phyloP scores from a whole-genome alignment of 2,329 filamentous ascomycete genomes.

The Monosporascus cannonballus region DNA sequence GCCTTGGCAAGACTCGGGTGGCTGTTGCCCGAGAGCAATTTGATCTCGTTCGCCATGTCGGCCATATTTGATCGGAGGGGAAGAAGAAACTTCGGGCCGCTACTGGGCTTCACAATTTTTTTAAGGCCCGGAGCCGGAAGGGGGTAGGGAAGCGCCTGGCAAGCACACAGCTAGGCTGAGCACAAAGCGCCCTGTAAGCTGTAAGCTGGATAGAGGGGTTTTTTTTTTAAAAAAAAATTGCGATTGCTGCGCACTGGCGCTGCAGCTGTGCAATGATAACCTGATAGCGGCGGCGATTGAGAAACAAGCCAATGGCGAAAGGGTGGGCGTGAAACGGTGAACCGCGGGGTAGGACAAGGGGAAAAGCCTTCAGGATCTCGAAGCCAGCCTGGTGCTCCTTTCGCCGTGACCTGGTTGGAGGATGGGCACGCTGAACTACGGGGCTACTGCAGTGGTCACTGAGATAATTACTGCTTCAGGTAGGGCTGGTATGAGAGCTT shows the following conservation, averaged over 20 bases:
- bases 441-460: neutral
- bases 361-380: neutral
- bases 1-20: slow-evolving; percentile 30
- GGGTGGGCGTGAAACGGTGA: neutral
- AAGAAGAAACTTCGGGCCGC: neutral
- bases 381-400: neutral
- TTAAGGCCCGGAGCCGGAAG: neutral
- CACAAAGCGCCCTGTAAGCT: neutral
- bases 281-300: neutral
- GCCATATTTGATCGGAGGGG: slow-evolving; percentile 13
- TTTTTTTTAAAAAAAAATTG: neutral
- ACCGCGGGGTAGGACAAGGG: neutral
- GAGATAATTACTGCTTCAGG: neutral
- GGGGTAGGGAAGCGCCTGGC: neutral
- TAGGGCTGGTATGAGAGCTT: neutral
- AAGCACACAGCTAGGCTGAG: too few relatives aligned
- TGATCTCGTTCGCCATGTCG: slow-evolving; percentile 34
- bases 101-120: neutral
- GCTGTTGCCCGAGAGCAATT: slow-evolving; percentile 34
- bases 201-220: neutral
- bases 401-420: neutral
- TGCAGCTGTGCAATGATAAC: neutral
- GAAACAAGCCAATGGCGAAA: neutral
- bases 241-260: neutral
- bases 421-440: neutral